Conservation (phyloP, 2,329 filamentous ascomycete genomes). For the Colletotrichum truncatum region DNA sequence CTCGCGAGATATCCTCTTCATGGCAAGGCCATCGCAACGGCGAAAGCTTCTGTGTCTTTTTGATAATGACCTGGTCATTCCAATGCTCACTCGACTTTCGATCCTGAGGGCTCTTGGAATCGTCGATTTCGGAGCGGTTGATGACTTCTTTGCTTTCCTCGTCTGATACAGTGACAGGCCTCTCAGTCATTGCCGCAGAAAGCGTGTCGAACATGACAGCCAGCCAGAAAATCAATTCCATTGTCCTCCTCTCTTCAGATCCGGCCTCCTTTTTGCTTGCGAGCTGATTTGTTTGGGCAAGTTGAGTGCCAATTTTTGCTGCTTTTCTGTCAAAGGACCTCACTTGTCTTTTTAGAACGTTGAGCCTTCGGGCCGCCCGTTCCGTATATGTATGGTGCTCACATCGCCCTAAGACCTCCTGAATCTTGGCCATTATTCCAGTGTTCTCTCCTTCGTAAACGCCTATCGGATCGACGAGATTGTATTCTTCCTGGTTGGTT, state of each 20-base stretch:
- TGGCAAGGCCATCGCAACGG: slow-evolving; percentile 61
- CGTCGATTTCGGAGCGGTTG: no score
- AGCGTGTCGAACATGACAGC: slow-evolving; percentile 68
- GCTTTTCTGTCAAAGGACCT: slow-evolving; percentile 30
- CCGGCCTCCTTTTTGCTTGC: not conserved
- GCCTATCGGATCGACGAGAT: not conserved
- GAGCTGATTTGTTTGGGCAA: not conserved
- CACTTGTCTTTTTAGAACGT: slow-evolving; percentile 45
- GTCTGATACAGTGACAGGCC: slow-evolving; percentile 46
- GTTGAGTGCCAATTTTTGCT: fast-evolving
- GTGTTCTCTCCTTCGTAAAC: no score
- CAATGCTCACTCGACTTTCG: slow-evolving; percentile 32
- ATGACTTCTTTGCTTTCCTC: slow-evolving; percentile 51
- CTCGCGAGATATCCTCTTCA: slow-evolving; percentile 57
- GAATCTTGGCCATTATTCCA: slow-evolving; percentile 5
- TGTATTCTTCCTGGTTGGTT: slow-evolving; percentile 30
- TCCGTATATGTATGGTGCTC: slow-evolving; percentile 46
- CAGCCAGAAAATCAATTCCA: slow-evolving; percentile 66
- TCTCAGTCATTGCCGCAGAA: slow-evolving; percentile 59
- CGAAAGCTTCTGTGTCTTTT: slow-evolving; percentile 39
- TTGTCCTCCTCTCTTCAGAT: slow-evolving; percentile 49
- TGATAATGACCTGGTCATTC: slow-evolving; percentile 47
- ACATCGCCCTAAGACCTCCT: slow-evolving; percentile 34
- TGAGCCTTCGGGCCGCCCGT: slow-evolving; percentile 48
- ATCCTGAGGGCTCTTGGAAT: slow-evolving; percentile 32